A percentile compares a stretch with the other conserved stretches of the same genome.
These are phyloP conservation scores for Globisporangium lucens DNA, from an alignment of 352 stramenopile genomes.

Conservation along the genomic window DNA sequence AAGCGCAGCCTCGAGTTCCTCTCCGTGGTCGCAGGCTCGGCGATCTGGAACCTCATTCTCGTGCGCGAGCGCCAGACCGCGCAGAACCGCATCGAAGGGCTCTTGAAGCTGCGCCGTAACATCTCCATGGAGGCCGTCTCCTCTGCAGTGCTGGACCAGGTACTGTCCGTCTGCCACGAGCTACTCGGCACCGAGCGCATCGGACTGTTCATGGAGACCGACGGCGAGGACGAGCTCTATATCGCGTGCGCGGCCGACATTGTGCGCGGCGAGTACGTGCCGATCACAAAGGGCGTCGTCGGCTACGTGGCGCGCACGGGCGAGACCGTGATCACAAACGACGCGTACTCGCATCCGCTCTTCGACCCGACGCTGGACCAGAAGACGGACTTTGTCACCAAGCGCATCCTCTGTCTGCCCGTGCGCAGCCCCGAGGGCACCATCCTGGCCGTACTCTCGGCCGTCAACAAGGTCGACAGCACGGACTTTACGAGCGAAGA, in stretches of 20 bases:
- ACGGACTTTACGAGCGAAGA: slow-evolving; percentile 68
- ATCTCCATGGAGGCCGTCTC: slow-evolving; percentile 70
- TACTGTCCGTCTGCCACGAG: slow-evolving; percentile 70
- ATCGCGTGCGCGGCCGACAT: slow-evolving; percentile 59
- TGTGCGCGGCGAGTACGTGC: slow-evolving; percentile 62
- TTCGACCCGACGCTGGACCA: slow-evolving; percentile 69
- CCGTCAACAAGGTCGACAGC: slow-evolving; percentile 71
- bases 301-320: slow-evolving; percentile 62
- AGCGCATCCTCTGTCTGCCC: slow-evolving; percentile 58
- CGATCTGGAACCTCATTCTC: slow-evolving; percentile 68
- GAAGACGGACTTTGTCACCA: slow-evolving; percentile 60
- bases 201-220: slow-evolving; percentile 64
- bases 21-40: slow-evolving; percentile 47
- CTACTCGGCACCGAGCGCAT: slow-evolving; percentile 64
- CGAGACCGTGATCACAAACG: slow-evolving; percentile 67
- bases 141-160: slow-evolving; percentile 52
- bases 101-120: slow-evolving; percentile 68
- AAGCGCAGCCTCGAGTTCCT: slow-evolving; percentile 55
- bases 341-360: slow-evolving; percentile 55
- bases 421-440: slow-evolving; percentile 53
- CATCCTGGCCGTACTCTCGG: slow-evolving; percentile 63
- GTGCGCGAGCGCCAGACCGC: slow-evolving; percentile 60
- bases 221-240: slow-evolving; percentile 67
- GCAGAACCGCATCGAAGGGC: slow-evolving; percentile 63
- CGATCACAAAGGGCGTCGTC: slow-evolving; percentile 66